phyloP scores from a whole-genome alignment of 2,329 filamentous ascomycete genomes.

The Aspergillus sp. region DNA sequence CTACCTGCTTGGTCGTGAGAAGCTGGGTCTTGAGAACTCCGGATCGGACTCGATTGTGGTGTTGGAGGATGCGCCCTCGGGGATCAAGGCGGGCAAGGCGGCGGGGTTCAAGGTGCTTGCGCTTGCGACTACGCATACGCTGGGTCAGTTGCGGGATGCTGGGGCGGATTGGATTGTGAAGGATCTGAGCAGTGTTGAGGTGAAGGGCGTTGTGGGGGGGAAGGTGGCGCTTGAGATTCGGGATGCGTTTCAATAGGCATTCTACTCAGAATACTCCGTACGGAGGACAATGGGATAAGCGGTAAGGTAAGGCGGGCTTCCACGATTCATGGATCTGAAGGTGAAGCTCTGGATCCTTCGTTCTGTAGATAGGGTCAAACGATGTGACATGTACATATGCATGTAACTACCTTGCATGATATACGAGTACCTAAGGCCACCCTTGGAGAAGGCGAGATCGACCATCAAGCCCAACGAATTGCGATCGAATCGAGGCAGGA shows the following conservation, averaged over 20 bases:
- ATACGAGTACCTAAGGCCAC: constrained; percentile 1
- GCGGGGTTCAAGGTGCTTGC: constrained; percentile 80
- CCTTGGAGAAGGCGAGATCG: not conserved
- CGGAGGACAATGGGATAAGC: not conserved
- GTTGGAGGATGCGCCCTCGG: constrained; percentile 82
- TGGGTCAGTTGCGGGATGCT: constrained; percentile 63
- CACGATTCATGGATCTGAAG: not conserved
- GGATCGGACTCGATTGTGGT: constrained; percentile 58
- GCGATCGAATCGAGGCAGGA: too few species aligned
- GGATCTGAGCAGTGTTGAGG: constrained; percentile 66
- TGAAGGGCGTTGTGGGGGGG: constrained; percentile 53
- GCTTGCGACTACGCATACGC: constrained; percentile 75
- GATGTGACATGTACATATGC: constrained; percentile 5
- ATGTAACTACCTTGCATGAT: constrained; percentile 9
- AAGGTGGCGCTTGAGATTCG: constrained; percentile 61
- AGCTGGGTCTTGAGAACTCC: constrained; percentile 46
- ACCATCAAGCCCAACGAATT: too few species aligned
- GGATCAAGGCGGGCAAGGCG: constrained; percentile 73
- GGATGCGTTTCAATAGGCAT: constrained; percentile 44
- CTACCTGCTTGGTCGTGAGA: constrained; percentile 61
- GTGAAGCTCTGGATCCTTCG: too few species aligned
- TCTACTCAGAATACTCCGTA: not conserved
- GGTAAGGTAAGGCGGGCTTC: not conserved
- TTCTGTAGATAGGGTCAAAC: not conserved
- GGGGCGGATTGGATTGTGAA: constrained; percentile 82